Percentiles rank a stretch among this genome's conserved stretches.
Evolutionary conservation across 2,329 filamentous ascomycete species (phyloP).

Genomic region (Alternaria arbusti): DNA sequence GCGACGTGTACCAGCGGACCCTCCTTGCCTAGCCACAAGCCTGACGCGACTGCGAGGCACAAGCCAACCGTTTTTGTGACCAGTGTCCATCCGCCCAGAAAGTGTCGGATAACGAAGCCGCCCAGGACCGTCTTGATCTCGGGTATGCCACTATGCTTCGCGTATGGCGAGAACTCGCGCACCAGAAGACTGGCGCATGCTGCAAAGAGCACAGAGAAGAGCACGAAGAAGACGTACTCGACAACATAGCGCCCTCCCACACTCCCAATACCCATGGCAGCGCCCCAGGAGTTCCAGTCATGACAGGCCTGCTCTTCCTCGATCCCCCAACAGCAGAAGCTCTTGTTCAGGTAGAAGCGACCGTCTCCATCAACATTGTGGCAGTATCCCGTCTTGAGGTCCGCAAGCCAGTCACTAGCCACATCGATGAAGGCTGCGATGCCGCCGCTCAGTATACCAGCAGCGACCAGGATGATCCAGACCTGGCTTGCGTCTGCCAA

Average conservation of each 20-base stretch:
- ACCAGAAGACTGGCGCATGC: constrained; percentile 79
- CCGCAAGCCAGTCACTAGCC: constrained; percentile 89
- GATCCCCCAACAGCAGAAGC: constrained; percentile 93
- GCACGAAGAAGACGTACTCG: constrained; percentile 84
- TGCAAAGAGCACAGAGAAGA: constrained; percentile 85
- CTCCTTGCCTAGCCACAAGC: constrained; percentile 97
- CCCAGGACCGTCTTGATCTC: constrained; percentile 97
- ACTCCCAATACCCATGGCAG: constrained; percentile 71
- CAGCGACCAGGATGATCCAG: constrained; percentile 87
- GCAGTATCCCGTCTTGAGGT: constrained; percentile 90
- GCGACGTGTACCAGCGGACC: constrained; percentile 94
- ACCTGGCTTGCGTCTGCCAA: constrained; percentile 86
- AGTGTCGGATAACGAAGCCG: constrained; percentile 88
- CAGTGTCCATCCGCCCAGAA: constrained; percentile 87
- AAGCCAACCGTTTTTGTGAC: constrained; percentile 87
- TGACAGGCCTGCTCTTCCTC: constrained; percentile 76
- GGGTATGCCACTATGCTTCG: constrained; percentile 93
- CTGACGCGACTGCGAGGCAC: constrained; percentile 88
- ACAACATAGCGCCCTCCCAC: constrained; percentile 77
- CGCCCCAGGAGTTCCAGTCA: constrained; percentile 87
- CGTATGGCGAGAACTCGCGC: constrained; percentile 82
- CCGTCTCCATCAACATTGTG: constrained; percentile 77
- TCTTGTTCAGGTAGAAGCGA: constrained; percentile 86
- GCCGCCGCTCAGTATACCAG: constrained; percentile 81
- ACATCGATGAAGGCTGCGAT: constrained; percentile 91